These are phyloP conservation scores for Clonostachys byssicola DNA, from an alignment of 2,329 filamentous ascomycete genomes.

Conservation along the genomic window DNA sequence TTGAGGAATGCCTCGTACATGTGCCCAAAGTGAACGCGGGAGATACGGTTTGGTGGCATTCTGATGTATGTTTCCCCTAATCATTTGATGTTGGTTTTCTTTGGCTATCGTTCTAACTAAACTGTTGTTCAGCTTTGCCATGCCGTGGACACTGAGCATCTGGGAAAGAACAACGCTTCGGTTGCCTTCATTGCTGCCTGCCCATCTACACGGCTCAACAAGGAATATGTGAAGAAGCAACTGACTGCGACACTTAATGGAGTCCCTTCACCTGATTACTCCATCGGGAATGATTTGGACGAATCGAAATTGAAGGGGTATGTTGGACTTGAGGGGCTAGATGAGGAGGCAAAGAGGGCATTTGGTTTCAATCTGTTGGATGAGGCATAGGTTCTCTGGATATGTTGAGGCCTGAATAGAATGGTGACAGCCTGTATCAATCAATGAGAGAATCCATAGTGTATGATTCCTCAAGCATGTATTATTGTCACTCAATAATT, in stretches of 20 bases:
- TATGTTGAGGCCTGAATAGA: no score
- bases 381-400: no score
- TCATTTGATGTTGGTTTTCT: neutral
- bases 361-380: neutral
- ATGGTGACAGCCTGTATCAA: no score
- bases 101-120: neutral
- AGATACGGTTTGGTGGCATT: slow-evolving; percentile 35
- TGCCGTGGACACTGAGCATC: slow-evolving; percentile 30
- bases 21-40: slow-evolving; percentile 29
- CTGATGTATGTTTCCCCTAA: slow-evolving; percentile 19
- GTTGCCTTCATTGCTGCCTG: slow-evolving; percentile 28
- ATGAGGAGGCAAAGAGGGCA: neutral
- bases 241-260: slow-evolving; percentile 5
- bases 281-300: neutral
- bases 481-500: no score
- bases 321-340: neutral
- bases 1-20: slow-evolving; percentile 27
- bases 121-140: slow-evolving; percentile 19
- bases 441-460: no score
- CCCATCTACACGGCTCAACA: slow-evolving; percentile 20
- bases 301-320: neutral
- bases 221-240: slow-evolving; percentile 12
- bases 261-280: neutral
- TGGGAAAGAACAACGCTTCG: slow-evolving; percentile 20
- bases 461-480: no score